Base-by-base conservation (phyloP, 2,329 filamentous ascomycete species). In the Fusarium scirpi region DNA sequence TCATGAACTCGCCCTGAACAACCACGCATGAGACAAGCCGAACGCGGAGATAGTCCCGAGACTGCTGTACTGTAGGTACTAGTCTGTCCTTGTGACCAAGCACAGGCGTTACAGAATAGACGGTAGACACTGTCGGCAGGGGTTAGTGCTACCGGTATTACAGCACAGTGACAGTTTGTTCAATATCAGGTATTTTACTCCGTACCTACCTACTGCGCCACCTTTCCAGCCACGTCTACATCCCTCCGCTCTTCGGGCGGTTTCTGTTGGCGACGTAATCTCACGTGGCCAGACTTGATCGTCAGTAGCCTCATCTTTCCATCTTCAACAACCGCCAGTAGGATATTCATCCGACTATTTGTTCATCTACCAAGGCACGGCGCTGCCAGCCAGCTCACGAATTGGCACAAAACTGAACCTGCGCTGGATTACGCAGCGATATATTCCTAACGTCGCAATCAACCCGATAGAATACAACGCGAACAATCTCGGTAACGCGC, bases 211-310 rank as follows among this genome's bases (percentile, higher is more conserved):
- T 38, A 38, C 15, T 30, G 15, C 30, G 62, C 55, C 46, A 54
- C 62, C 0, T 38, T 38, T n/a, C 34, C 9, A 38, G 18, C 34
- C 34, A 43, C 18, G 5, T 41, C 34, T 12, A 7, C 32, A 44
- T 12, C 18, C 34, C 38, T 55, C 54, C 47, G 61, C 38, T 65
- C n/a, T 49, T 54, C 55, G 47, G 62, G 51, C 43, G 47, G 60
- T 52, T 29, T 45, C 41, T 16, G 27, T 43, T 64, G 64, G 49
- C 71, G 67, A 73, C 71, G 65, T 73, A 75, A 74, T 75, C 70
- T 74, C 73, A 75, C 73, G 73, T 75, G 73, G 63, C 62, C 58
- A 27, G 34, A 30, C 52, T 48, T 55, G 60, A 60, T 67, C 45
- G 24, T 29, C 34, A 25, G 53, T 67, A 67, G 60, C 67, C 66